A percentile compares a stretch with the other conserved stretches of the same genome.
Evolutionary conservation across 371 early-diverging fungal species (phyloP).

Genomic region (Mortierella sp.): DNA sequence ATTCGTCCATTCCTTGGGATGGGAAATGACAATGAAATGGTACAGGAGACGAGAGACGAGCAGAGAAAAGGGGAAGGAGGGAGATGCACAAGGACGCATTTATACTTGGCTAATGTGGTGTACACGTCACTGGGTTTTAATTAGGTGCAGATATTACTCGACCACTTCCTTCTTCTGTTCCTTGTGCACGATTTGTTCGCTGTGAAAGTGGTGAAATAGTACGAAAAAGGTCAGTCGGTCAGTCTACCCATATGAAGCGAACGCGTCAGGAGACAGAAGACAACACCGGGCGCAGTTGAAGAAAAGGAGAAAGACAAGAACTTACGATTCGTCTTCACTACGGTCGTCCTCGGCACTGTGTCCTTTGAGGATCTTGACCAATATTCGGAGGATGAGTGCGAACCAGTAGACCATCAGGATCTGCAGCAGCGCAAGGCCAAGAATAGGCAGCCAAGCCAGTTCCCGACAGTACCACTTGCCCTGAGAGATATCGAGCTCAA

Average conservation of each 20-base stretch:
- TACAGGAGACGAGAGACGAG: no score
- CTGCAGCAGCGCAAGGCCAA: slow-evolving; percentile 68
- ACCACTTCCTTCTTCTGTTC: not conserved
- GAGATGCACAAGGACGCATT: not conserved
- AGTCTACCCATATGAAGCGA: no score
- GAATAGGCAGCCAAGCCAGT: slow-evolving; percentile 63
- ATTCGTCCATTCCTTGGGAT: slow-evolving; percentile 18
- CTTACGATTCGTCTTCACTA: slow-evolving; percentile 69
- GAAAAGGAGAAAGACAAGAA: not conserved
- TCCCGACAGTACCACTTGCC: slow-evolving; percentile 69
- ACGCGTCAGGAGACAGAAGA: not conserved
- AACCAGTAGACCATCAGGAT: slow-evolving; percentile 75
- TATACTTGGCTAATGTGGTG: not conserved
- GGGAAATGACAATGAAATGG: no score
- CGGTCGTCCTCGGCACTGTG: slow-evolving; percentile 72
- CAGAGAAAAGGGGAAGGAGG: not conserved
- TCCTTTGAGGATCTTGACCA: slow-evolving; percentile 68
- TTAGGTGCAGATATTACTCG: not conserved
- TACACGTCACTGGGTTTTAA: not conserved
- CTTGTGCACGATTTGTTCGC: not conserved
- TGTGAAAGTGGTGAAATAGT: not conserved
- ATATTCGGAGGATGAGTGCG: slow-evolving; percentile 71
- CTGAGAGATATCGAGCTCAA: slow-evolving; percentile 72
- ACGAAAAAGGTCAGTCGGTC: not conserved
- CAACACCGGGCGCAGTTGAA: not conserved